phyloP scores from a whole-genome alignment of 176 grass and related monocot genomes.

The Oryza australiensis region DNA sequence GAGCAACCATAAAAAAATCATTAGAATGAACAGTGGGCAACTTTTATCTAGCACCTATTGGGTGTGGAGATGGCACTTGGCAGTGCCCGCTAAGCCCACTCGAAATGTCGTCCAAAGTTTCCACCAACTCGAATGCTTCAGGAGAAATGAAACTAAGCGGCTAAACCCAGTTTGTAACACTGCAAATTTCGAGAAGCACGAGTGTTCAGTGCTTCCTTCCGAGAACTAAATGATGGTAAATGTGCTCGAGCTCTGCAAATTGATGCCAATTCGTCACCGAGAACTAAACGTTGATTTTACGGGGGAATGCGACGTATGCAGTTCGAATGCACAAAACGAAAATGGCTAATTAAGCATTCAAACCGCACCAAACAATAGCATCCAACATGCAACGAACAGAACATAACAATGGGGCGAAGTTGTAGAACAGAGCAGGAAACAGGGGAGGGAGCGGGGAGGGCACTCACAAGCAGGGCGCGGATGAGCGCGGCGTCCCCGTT shows the following conservation, averaged over 20 bases:
- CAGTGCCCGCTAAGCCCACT: slow-evolving; percentile 33
- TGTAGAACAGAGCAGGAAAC: neutral
- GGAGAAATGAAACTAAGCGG: neutral
- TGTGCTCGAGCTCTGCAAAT: neutral
- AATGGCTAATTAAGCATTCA: neutral
- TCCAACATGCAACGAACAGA: neutral
- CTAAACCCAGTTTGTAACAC: neutral
- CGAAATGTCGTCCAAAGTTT: slow-evolving; percentile 9
- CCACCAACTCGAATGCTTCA: neutral
- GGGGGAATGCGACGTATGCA: neutral
- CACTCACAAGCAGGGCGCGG: slow-evolving; percentile 73
- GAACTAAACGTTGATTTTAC: neutral
- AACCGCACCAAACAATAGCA: neutral
- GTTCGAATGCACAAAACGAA: neutral
- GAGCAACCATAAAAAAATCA: no score
- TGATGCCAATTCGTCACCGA: neutral
- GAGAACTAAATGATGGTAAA: neutral
- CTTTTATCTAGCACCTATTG: slow-evolving; percentile 20
- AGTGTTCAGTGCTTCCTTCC: neutral
- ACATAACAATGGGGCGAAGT: neutral
- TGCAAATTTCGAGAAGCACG: neutral
- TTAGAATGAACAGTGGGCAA: neutral
- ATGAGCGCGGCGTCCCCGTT: slow-evolving; percentile 81
- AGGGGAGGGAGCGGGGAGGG: neutral
- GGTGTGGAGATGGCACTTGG: neutral